Base-by-base conservation (phyloP, 305 asterid genomes). In the Rubia peregrina region DNA sequence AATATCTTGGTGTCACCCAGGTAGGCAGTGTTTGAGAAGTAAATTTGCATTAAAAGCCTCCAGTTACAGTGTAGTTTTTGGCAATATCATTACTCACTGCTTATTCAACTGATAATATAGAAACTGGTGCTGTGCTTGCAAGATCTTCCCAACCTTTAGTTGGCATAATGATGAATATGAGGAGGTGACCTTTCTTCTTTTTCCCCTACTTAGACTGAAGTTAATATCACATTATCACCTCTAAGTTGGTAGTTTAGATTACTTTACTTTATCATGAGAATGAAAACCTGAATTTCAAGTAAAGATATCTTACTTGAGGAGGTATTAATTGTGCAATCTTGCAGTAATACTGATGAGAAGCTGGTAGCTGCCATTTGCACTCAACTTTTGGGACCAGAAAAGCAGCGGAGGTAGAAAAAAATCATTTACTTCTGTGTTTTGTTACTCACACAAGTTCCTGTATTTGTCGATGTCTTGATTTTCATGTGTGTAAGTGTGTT, bases 91-190 rank as follows among this genome's bases (percentile, higher is more conserved):
- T 60, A 76, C 74, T 73, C 67, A 73, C 70, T 67, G 60, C 79
- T 67, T 61, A 68, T 76, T 83, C 74, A 71, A 70, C 72, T 74
- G 72, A 71, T 81, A 73, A 72, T 75, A 82, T 80, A 93, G 96
- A 84, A 72, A 94, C 95, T 46, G 96, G 96, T 73, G 98, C 97
- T 78, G 97, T 94, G 74, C 87, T 94, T 71, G 97, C 98, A 33
- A 95, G 98, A 75, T 94, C 98, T 61, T 89, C 98, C 56, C 98
- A 94, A 68, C 98, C 98, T 30, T 76, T 91, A 76, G 97, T 94
- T 80, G 98, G 98, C 62, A 86, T 94, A 76, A 90, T 94, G 97
- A 91, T 94, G 98, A 94, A 94, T 82, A 84, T 91, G 95, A 88
- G 98, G 86, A 93, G 98, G 98, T 93, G 74, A 79, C 63, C 44